These are phyloP conservation scores for Botrytis byssoidea DNA, from an alignment of 2,329 filamentous ascomycete species.

Conservation along the genomic window DNA sequence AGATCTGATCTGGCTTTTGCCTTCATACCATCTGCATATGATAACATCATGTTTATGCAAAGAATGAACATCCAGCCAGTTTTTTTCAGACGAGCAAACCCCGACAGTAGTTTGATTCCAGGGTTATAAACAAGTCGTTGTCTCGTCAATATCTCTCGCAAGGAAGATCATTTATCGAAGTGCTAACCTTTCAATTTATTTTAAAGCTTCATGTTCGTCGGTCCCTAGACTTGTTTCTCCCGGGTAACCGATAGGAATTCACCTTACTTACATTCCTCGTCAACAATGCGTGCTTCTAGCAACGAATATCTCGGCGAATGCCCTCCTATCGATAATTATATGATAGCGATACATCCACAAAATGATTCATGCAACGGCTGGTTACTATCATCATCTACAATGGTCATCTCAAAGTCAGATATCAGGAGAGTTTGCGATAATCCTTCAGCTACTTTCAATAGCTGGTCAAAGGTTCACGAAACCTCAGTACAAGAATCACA, in stretches of 20 bases:
- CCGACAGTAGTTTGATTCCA: background rate
- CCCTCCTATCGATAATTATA: slow-evolving; percentile 23
- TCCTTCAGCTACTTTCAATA: background rate
- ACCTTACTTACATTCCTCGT: slow-evolving; percentile 19
- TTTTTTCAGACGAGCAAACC: slow-evolving; percentile 6
- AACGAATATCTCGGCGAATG: slow-evolving; percentile 1
- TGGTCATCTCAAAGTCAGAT: slow-evolving; percentile 17
- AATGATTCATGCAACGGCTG: slow-evolving; percentile 10
- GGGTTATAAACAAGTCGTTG: slow-evolving; percentile 20
- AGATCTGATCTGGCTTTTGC: slow-evolving; percentile 9
- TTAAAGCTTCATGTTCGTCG: background rate
- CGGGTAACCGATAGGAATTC: slow-evolving; percentile 18
- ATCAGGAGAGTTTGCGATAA: background rate
- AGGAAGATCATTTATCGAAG: slow-evolving; percentile 4
- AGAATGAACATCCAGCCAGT: slow-evolving; percentile 18
- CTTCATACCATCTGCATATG: slow-evolving; percentile 15
- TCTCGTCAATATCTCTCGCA: slow-evolving; percentile 19
- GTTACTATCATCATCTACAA: slow-evolving; percentile 21
- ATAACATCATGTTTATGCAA: slow-evolving; percentile 11
- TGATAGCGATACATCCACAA: slow-evolving; percentile 18
- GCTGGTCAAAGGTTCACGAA: background rate
- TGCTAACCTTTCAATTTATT: slow-evolving; percentile 11
- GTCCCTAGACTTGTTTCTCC: slow-evolving; percentile 6
- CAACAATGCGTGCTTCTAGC: slow-evolving; percentile 17
- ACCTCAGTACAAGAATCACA: background rate